Base-by-base conservation (phyloP, 2,329 filamentous ascomycete species). In the Huntiella bhutanensis region DNA sequence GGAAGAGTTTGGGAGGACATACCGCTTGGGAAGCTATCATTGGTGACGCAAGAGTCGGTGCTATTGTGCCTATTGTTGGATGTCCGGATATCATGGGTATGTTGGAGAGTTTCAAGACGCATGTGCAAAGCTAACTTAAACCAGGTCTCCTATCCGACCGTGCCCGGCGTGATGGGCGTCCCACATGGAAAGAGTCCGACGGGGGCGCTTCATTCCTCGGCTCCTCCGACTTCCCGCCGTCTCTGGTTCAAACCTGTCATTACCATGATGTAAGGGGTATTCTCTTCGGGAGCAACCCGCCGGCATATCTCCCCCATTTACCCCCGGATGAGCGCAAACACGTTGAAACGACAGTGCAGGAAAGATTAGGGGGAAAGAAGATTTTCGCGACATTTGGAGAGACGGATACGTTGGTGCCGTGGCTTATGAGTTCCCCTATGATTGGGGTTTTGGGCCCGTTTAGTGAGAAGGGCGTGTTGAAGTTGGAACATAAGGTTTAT, bases 1-100 rank as follows among this genome's bases (percentile, higher is more conserved):
- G 91, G 0, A 75, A 93, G 49, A 88, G 82, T 17, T 65, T 96
- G 1, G 91, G 91, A 4, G 91, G 84, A 0, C 91, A 96, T 59
- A 76, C 81, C 10, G 78, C 80, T 1, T 96, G 88, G 86, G 81
- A 92, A 57, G 71, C 77, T 22, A 62, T 94, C 49, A 72, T 95
- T 40, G 71, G 75, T 34, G 87, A 96, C 50, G 74, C 78, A 13
- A 72, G 86, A 52, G 72, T 96, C 47, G 78, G 70, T n/a, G 78
- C 82, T 0, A 86, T 74, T 1, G 76, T 93, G 5, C 69, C 82
- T 2, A 71, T 94, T 17, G 82, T 96, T 45, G 91, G 88, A 1
- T 94, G 86, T 60, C 85, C 87, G 1, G 88, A 98, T 61, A 94
- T 83, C 55, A 74, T 78, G 52, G 68, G 82, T 75, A 54, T 63